phyloP scores from a whole-genome alignment of 352 stramenopile species.

The Phytophthora multivora region DNA sequence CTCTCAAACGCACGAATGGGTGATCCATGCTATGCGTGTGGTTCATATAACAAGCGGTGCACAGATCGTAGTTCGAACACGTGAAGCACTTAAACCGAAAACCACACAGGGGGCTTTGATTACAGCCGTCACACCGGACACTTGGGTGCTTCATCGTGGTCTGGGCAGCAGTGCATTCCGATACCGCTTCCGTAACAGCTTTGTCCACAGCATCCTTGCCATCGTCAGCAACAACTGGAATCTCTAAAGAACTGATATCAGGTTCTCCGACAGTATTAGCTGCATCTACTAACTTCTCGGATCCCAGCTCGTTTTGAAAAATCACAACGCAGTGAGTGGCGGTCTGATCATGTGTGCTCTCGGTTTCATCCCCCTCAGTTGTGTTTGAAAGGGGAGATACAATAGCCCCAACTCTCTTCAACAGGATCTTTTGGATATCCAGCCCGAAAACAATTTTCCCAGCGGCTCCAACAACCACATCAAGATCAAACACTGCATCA shows the following conservation, averaged over 20 bases:
- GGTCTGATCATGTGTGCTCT: not conserved
- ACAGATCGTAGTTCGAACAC: conserved; percentile 82
- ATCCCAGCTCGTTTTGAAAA: conserved; percentile 49
- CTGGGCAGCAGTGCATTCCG: conserved; percentile 30
- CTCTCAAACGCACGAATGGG: conserved; percentile 64
- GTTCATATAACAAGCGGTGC: conserved; percentile 64
- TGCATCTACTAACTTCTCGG: conserved; percentile 51
- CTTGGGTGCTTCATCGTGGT: conserved; percentile 56
- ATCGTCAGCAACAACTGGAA: conserved; percentile 26
- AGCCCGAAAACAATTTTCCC: conserved; percentile 23
- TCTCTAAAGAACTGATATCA: conserved; percentile 43
- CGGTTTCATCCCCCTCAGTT: not conserved
- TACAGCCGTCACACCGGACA: conserved; percentile 82
- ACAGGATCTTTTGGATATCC: conserved; percentile 37
- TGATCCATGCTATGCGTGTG: conserved; percentile 70
- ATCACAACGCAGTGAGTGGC: conserved; percentile 52
- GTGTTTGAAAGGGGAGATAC: conserved; percentile 21
- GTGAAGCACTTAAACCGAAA: conserved; percentile 82
- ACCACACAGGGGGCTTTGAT: conserved; percentile 66
- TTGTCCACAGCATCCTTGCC: conserved; percentile 31
- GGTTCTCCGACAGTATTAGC: conserved; percentile 44
- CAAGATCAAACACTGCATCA: conserved; percentile 33
- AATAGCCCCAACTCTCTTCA: conserved; percentile 40
- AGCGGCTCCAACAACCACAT: conserved; percentile 5
- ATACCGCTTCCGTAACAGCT: conserved; percentile 25